Evolutionary conservation across 2,329 filamentous ascomycete genomes (phyloP).

Genomic region (Cordyceps pruinosa): DNA sequence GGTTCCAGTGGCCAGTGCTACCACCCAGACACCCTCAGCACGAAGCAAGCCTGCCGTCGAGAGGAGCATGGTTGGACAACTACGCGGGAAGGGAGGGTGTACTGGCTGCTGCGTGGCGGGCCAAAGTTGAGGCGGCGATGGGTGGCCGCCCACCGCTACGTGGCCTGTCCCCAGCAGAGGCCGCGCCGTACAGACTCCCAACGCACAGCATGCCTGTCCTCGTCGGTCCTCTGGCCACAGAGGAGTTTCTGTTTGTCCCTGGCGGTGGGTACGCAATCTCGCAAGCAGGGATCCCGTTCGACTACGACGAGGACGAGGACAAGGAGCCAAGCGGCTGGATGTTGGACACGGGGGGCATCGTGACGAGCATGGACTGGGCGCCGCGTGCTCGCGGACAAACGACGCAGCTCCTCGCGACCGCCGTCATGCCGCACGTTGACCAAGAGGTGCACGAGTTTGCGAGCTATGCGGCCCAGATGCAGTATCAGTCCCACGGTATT

Average conservation of each 20-base stretch:
- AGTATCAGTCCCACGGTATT: constrained; percentile 36
- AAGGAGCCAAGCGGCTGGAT: constrained; percentile 41
- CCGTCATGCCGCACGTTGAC: constrained; percentile 44
- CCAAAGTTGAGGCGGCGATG: constrained; percentile 16
- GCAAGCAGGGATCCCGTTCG: constrained; percentile 24
- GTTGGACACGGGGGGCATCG: constrained; percentile 47
- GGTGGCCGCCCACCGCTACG: constrained; percentile 1
- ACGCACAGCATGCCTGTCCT: constrained; percentile 26
- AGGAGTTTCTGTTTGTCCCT: constrained; percentile 24
- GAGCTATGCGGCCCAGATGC: constrained; percentile 29
- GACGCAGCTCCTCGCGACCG: constrained; percentile 45
- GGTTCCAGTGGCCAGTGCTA: constrained; percentile 33
- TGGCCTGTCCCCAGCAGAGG: constrained; percentile 22
- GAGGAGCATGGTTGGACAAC: constrained; percentile 34
- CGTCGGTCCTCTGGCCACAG: constrained; percentile 24
- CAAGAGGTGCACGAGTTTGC: constrained; percentile 37
- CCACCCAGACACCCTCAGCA: constrained; percentile 25
- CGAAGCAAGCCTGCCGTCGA: constrained; percentile 23
- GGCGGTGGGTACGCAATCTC: constrained; percentile 22
- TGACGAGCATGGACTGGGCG: constrained; percentile 48
- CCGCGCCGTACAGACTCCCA: constrained; percentile 20
- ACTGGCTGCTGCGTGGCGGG: constrained; percentile 25
- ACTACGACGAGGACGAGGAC: constrained; percentile 18
- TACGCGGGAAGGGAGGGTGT: constrained; percentile 29
- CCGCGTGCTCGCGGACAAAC: constrained; percentile 25